phyloP scores from a whole-genome alignment of 345 rosid species.

The Camelina laxa region DNA sequence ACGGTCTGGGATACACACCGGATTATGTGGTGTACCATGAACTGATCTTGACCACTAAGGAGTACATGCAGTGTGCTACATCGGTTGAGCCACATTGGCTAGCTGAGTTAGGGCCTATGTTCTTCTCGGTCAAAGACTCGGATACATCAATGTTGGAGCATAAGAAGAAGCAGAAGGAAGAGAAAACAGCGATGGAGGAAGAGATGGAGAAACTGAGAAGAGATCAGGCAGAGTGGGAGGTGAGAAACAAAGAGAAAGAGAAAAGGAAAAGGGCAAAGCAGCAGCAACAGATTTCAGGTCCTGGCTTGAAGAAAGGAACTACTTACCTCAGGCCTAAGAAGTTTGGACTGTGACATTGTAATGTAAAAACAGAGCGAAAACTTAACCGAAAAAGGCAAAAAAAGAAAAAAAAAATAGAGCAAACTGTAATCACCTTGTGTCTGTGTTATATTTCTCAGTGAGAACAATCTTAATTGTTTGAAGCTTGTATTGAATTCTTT shows the following conservation, averaged over 20 bases:
- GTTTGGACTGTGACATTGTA: conserved; percentile 60
- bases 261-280: conserved; percentile 64
- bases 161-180: conserved; percentile 87
- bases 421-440: conserved; percentile 4
- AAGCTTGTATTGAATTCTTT: background rate
- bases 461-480: background rate
- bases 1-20: conserved; percentile 83
- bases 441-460: conserved; percentile 1
- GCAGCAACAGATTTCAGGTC: conserved; percentile 77
- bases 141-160: conserved; percentile 90
- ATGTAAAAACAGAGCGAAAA: conserved; percentile 5
- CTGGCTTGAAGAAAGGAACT: conserved; percentile 65
- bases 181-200: conserved; percentile 93
- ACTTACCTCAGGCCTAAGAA: conserved; percentile 86
- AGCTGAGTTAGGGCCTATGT: conserved; percentile 97
- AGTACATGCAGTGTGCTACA: conserved; percentile 97
- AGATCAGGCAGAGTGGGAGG: conserved; percentile 68
- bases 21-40: conserved; percentile 93
- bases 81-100: conserved; percentile 95
- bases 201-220: conserved; percentile 90
- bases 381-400: background rate
- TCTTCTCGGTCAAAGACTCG: conserved; percentile 90
- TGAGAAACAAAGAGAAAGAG: conserved; percentile 59
- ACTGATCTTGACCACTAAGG: conserved; percentile 83
- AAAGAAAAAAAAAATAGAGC: background rate